Evolutionary conservation across 2,329 filamentous ascomycete species (phyloP).

Genomic region (Tolypocladium ovalisporum): DNA sequence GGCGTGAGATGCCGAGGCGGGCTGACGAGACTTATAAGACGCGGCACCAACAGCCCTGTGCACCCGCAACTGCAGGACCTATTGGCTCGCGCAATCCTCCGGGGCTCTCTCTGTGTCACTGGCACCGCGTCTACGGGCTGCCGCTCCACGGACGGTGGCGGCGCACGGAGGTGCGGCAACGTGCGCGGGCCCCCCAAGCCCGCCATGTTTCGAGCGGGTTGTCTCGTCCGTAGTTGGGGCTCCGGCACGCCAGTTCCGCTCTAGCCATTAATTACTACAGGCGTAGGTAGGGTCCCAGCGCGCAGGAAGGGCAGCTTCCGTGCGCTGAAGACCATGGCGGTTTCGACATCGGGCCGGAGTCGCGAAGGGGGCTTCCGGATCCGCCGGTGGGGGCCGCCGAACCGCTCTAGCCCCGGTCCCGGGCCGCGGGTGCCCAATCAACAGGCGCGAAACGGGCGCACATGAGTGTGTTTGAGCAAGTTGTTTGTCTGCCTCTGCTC

Average conservation of each 20-base stretch:
- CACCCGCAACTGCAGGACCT: neutral
- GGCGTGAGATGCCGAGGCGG: neutral
- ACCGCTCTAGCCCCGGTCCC: neutral
- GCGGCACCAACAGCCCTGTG: neutral
- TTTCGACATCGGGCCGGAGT: neutral
- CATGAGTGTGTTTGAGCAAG: slow-evolving; percentile 28
- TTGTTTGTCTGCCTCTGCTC: slow-evolving; percentile 7
- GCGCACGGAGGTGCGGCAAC: neutral
- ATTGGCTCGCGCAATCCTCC: neutral
- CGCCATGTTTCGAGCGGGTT: neutral
- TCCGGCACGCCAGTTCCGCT: neutral
- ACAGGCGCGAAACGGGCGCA: neutral
- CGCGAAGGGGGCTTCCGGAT: neutral
- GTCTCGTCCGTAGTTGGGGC: neutral
- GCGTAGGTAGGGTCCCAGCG: too few relatives aligned
- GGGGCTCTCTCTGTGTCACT: neutral
- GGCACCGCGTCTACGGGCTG: neutral
- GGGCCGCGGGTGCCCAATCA: slow-evolving; percentile 6
- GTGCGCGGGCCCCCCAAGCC: neutral
- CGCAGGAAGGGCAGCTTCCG: neutral
- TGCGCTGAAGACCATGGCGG: neutral
- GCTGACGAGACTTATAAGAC: neutral
- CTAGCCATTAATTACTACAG: too few relatives aligned
- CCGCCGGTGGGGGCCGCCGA: neutral
- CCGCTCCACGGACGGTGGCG: neutral